Evolutionary conservation across 306 rosid genomes (phyloP).

Genomic region (Begonia masoniana): DNA sequence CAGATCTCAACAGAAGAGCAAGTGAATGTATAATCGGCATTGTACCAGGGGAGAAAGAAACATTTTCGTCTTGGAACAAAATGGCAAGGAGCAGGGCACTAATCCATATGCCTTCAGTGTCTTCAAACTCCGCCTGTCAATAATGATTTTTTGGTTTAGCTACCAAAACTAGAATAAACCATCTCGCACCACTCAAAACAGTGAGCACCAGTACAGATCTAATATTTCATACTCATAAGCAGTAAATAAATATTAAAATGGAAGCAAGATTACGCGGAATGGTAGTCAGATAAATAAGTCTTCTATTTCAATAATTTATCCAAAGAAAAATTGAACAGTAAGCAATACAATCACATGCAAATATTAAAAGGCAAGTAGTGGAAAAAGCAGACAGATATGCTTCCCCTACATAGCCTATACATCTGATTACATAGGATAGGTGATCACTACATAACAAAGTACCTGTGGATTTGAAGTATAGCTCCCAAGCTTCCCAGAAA

Average conservation of each 20-base stretch:
- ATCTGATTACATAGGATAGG: not conserved
- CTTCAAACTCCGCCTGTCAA: slow-evolving; percentile 79
- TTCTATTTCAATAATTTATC: too few species aligned
- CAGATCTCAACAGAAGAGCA: slow-evolving; percentile 68
- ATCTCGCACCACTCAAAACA: slow-evolving; percentile 1
- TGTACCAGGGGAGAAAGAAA: slow-evolving; percentile 46
- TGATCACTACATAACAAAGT: not conserved
- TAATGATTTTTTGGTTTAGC: slow-evolving; percentile 17
- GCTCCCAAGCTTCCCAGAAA: slow-evolving; percentile 55
- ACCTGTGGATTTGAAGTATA: slow-evolving; percentile 78
- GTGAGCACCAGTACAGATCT: slow-evolving; percentile 1
- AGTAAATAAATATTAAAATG: too few species aligned
- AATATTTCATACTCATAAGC: too few species aligned
- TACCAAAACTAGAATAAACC: slow-evolving; percentile 14
- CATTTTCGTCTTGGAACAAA: slow-evolving; percentile 68
- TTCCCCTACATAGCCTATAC: too few species aligned
- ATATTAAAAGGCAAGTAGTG: too few species aligned
- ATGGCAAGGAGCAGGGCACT: slow-evolving; percentile 71
- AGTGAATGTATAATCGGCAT: slow-evolving; percentile 71
- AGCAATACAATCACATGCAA: too few species aligned
- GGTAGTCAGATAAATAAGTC: too few species aligned
- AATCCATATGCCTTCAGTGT: slow-evolving; percentile 83
- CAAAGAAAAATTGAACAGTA: too few species aligned
- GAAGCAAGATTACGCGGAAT: too few species aligned
- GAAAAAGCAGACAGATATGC: too few species aligned